Conservation (phyloP, 805 yeast genomes). For the Hemisphaericaspora nanyangensis region DNA sequence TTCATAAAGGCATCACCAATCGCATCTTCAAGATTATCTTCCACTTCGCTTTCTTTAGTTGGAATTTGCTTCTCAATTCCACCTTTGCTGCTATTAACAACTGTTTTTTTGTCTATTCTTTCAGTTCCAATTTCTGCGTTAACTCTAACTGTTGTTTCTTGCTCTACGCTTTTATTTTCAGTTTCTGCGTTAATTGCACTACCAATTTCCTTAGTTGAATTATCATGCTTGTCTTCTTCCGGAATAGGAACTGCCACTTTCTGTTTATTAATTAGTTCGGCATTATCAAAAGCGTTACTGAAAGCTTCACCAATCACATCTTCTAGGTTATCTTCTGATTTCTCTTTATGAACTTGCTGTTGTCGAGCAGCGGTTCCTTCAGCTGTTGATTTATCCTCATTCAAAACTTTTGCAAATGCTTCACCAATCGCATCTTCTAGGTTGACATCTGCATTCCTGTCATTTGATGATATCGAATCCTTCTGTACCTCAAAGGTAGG, state of each 20-base stretch:
- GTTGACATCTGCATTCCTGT: slow-evolving; percentile 9
- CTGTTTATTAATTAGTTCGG: too few species aligned
- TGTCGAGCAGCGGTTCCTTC: neutral
- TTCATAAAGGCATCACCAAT: slow-evolving; percentile 4
- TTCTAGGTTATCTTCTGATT: slow-evolving; percentile 8
- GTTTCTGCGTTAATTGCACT: too few species aligned
- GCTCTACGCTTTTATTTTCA: too few species aligned
- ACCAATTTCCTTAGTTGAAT: too few species aligned
- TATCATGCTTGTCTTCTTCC: too few species aligned
- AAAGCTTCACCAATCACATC: slow-evolving; percentile 7
- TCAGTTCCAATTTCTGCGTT: too few species aligned
- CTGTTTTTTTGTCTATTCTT: too few species aligned
- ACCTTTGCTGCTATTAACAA: too few species aligned
- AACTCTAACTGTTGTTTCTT: too few species aligned
- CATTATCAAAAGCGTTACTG: neutral
- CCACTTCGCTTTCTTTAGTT: neutral
- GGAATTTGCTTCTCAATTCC: too few species aligned
- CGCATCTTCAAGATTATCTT: slow-evolving; percentile 7
- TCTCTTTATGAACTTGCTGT: neutral
- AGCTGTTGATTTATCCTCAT: neutral
- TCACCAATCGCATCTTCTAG: slow-evolving; percentile 7
- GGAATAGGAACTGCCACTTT: too few species aligned
- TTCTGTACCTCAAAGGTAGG: neutral
- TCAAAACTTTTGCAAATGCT: slow-evolving; percentile 1
- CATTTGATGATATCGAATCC: neutral